Evolutionary conservation across 176 grass and related monocot genomes (phyloP).

Genomic region (barley (Hordeum vulgare)): MorexV3_pseudomolecules_assembly NC_058522.1:542354625-542355124

Average conservation of each 20-base stretch:
- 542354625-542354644: background rate
- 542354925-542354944: background rate
- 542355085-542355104: background rate
- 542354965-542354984: background rate
- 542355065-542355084: background rate
- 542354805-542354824: background rate
- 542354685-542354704: background rate
- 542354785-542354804: background rate
- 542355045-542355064: background rate
- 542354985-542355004: background rate
- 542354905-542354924: background rate
- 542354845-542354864: background rate
- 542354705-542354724: background rate
- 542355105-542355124: background rate
- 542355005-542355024: conserved; percentile 6
- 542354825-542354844: background rate
- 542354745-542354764: background rate
- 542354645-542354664: background rate
- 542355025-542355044: background rate
- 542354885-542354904: background rate
- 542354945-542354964: background rate
- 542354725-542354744: background rate
- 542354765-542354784: background rate
- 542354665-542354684: background rate
- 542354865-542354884: background rate